Conservation (phyloP, 352 stramenopile genomes). For the Globisporangium irregulare region DNA sequence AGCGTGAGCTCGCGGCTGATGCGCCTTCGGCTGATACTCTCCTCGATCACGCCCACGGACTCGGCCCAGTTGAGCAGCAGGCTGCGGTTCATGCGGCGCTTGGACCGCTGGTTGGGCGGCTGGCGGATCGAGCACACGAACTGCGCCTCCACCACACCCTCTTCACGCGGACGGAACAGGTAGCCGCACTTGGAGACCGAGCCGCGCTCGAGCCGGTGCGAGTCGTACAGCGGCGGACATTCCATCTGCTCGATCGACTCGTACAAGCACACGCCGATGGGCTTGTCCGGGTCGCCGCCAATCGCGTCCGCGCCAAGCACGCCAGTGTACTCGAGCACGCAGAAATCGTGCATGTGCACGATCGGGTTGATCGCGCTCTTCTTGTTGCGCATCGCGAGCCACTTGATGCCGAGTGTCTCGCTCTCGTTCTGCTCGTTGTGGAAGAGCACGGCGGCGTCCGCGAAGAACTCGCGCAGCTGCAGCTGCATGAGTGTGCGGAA, state of each 20-base stretch:
- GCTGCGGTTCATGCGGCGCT: conserved; percentile 59
- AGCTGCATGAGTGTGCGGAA: conserved; percentile 75
- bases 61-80: conserved; percentile 72
- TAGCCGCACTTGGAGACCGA: conserved; percentile 81
- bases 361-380: conserved; percentile 50
- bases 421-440: conserved; percentile 71
- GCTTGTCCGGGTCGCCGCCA: conserved; percentile 38
- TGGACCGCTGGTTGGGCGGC: conserved; percentile 51
- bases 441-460: conserved; percentile 69
- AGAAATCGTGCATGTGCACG: conserved; percentile 60
- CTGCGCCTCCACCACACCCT: conserved; percentile 62
- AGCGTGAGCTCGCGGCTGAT: conserved; percentile 77
- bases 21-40: conserved; percentile 59
- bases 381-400: conserved; percentile 65
- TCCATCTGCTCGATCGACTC: conserved; percentile 80
- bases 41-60: conserved; percentile 59
- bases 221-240: conserved; percentile 68
- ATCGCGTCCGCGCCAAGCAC: conserved; percentile 54
- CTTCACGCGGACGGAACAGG: conserved; percentile 64
- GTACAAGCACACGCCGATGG: conserved; percentile 70
- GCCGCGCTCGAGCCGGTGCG: conserved; percentile 63
- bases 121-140: conserved; percentile 83
- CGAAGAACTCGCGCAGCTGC: conserved; percentile 69
- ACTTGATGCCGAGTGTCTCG: conserved; percentile 82
- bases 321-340: conserved; percentile 73